Evolutionary conservation across 805 yeast species (phyloP), one percentile per base, ranked within the genome.

Genomic region (Metschnikowia corniflorae): DNA sequence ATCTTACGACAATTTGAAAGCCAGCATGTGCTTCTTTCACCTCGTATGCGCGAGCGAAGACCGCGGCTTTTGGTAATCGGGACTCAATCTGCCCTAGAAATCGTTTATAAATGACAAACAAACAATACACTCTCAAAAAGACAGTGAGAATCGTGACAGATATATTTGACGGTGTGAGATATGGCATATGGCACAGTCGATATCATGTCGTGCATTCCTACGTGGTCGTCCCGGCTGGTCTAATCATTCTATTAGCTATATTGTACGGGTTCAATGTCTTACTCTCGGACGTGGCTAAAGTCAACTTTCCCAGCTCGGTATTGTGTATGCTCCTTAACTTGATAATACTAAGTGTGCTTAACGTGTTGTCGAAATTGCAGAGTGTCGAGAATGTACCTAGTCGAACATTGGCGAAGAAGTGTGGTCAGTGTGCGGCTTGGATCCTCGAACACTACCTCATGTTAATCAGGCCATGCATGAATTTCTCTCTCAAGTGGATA

Each of bases 401-500:
- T 5, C 20, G 25, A 14, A 28, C 41, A 40, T 55, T 59, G 38
- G 47, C 46, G 26, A 44, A 16, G 15, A 27, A 15, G 18, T 19
- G 51, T 7, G 42, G 40, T 7, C 17, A 26, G 18, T 31, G 16
- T 5, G 50, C 46, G 23, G 30, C 54, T 12, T 51, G 58, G 51
- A 23, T 57, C 2, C 46, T 66, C 19, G 54, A 57, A 12, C 45
- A 55, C 32, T 67, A 68, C 37, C 49, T 68, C 26, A 47, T 43
- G 27, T 22, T 67, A 9, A 58, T 80, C 32, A 78, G 80, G 32
- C 73, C 82, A n/a, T 76, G 86, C 12, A 73, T 75, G 62, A 82
- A 82, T 43, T 81, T 82, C 55, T 68, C 82, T 2, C 65, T 84
- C 33, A 69, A 82, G 37, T 84, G 93, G 91, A 85, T 85, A 60